Evolutionary conservation across 257 asterid species (phyloP), one percentile per base, ranked within the genome.

Genomic region (Lycium barbarum): DNA sequence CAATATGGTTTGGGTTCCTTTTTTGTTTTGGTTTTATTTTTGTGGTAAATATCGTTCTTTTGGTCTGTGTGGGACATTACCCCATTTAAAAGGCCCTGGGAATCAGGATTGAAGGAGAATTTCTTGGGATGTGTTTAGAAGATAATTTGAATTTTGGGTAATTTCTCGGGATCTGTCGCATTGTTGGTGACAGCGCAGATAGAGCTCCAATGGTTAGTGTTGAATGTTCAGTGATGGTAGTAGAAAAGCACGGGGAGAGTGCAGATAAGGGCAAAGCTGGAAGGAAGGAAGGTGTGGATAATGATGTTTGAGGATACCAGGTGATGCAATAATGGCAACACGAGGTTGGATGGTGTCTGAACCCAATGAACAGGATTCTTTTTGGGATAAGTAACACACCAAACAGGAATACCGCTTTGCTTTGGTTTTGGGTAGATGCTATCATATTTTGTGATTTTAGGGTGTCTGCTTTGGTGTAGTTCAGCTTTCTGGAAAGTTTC

Each of bases 71-170:
- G 49, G 18, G 49, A 7, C 49, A 67, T 67, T 67, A 36, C 2
- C 49, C 49, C 76, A 36, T 43, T 26, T 67, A 14, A 35, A 14
- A 38, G 0, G 2, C 7, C 26, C 7, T 7, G 53, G 13, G 12
- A 68, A 68, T 68, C 26, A 15, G 78, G 78, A 51, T 36, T 68
- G 78, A 14, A 36, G 22, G 53, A n/a, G 53, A 68, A 36, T 68
- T 68, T 67, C 76, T 68, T 15, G 76, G 76, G 20, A 68, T 68
- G n/a, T 68, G 51, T 15, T 38, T 38, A 68, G 26, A 38, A 68
- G 26, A 68, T 36, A 38, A 15, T 35, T 36, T 68, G 4, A 35
- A 36, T 68, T 68, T 38, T 35, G 78, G 63, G 63, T 58, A 58
- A 58, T 58, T 15, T 58, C 22, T 5, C 17, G 22, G 63, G 9